A percentile compares a stretch with the other conserved stretches of the same genome.
Conservation (phyloP, 352 stramenopile species). For the Globisporangium parvum region DNA sequence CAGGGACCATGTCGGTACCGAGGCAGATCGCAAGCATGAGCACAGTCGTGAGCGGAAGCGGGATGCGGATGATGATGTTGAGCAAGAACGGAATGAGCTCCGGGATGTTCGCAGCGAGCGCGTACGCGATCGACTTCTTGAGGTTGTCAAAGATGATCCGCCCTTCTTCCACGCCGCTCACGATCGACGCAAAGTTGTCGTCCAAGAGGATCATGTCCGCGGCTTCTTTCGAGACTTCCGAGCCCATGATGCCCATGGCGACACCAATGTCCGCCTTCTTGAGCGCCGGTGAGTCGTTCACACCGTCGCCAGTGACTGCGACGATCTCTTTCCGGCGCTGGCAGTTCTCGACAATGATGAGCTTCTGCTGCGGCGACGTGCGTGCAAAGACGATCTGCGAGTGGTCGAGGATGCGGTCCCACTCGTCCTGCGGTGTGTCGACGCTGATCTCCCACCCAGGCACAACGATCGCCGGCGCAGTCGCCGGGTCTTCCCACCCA, state of each 20-base stretch:
- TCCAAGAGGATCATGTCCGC: slow-evolving; percentile 95
- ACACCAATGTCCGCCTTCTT: slow-evolving; percentile 97
- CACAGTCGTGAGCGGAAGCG: slow-evolving; percentile 85
- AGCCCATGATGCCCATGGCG: slow-evolving; percentile 97
- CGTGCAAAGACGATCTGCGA: slow-evolving; percentile 95
- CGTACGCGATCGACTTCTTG: slow-evolving; percentile 93
- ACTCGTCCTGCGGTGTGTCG: slow-evolving; percentile 74
- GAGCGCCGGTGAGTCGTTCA: slow-evolving; percentile 96
- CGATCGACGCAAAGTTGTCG: slow-evolving; percentile 98
- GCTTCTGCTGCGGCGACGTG: slow-evolving; percentile 92
- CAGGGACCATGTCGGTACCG: slow-evolving; percentile 89
- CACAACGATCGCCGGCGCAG: slow-evolving; percentile 78
- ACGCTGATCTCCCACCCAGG: slow-evolving; percentile 76
- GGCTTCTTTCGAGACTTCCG: slow-evolving; percentile 93
- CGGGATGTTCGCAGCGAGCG: slow-evolving; percentile 89
- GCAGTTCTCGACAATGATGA: slow-evolving; percentile 92
- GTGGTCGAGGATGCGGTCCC: slow-evolving; percentile 80
- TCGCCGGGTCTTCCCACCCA: slow-evolving; percentile 71
- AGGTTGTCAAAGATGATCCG: slow-evolving; percentile 95
- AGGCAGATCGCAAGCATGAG: slow-evolving; percentile 91
- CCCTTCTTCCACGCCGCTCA: slow-evolving; percentile 92
- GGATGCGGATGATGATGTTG: slow-evolving; percentile 83
- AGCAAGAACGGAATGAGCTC: slow-evolving; percentile 83
- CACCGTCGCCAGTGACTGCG: slow-evolving; percentile 96
- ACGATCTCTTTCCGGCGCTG: slow-evolving; percentile 85